Base-by-base conservation (phyloP, 768 basidiomycete species). In the Suillus bovinus region DNA sequence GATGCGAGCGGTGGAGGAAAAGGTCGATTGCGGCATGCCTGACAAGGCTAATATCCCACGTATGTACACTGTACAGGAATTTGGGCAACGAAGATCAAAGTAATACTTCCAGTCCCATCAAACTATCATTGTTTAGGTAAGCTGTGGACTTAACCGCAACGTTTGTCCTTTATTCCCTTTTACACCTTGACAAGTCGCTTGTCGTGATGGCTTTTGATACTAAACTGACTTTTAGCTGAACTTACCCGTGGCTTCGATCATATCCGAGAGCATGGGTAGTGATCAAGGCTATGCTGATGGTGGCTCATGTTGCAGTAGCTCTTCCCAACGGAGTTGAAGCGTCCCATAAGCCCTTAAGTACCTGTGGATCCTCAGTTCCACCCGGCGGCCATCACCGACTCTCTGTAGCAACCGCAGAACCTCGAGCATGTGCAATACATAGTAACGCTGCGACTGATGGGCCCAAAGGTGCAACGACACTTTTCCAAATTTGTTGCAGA, bases 81-180 rank as follows among this genome's bases (percentile, higher is more conserved):
- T 52, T 33, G 72, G 73, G 72, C 65, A 70, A 74, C 62, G 71
- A 75, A 75, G 70, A 52, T 33, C 70, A 72, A 70, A 75, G 70
- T 69, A 34, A 34, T 34, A 64, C 64, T 53, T 34, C 66, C 68
- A 69, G 67, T 62, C 33, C 65, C 74, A 74, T 74, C 72, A 74
- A 67, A 66, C 70, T 39, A 55, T 67, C 66, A 22, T 56, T 20
- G 55, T 56, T 56, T 56, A 56, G 55, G 55, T 56, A 56, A 56
- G 55, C 50, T 31, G 10, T 34, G 33, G n/a, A n/a, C n/a, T n/a
- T n/a, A n/a, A n/a, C n/a, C n/a, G n/a, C n/a, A n/a, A n/a, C n/a
- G n/a, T n/a, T n/a, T n/a, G n/a, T 31, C 29, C 49, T 50, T 50
- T 50, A 50, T 49, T 49, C 49, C 49, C 49, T 52, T 52, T n/a